A percentile compares a stretch with the other conserved stretches of the same genome.
Conservation (phyloP, 106 monocot genomes). For the Dioscorea zingiberensis region DNA sequence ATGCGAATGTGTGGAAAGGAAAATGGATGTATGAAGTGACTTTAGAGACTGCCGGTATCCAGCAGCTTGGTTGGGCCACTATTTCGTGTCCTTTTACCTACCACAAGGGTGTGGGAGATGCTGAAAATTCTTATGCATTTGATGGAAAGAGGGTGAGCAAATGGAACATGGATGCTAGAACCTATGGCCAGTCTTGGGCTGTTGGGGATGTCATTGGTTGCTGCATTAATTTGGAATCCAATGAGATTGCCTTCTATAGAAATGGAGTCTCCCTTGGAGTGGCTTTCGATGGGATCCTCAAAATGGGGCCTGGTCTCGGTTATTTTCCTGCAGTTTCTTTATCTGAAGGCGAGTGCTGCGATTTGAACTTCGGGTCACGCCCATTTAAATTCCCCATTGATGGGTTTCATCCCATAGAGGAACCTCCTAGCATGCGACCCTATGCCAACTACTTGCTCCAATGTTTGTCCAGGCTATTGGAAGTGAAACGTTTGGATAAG, state of each 20-base stretch:
- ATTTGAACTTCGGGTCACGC: conserved; percentile 85
- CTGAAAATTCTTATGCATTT: conserved; percentile 91
- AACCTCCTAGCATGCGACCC: conserved; percentile 39
- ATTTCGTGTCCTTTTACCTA: conserved; percentile 78
- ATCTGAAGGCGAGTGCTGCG: conserved; percentile 88
- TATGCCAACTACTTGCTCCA: conserved; percentile 56
- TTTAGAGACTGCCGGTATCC: conserved; percentile 85
- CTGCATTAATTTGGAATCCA: conserved; percentile 77
- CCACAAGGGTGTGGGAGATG: conserved; percentile 87
- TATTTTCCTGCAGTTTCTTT: conserved; percentile 92
- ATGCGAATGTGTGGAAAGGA: conserved; percentile 69
- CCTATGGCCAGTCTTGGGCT: conserved; percentile 88
- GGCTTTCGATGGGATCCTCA: conserved; percentile 64
- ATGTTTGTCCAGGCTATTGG: conserved; percentile 68
- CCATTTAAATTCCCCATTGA: conserved; percentile 81
- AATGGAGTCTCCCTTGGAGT: conserved; percentile 85
- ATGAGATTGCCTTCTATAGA: conserved; percentile 78
- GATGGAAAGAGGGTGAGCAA: conserved; percentile 91
- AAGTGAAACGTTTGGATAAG: conserved; percentile 56
- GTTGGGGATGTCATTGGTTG: conserved; percentile 97
- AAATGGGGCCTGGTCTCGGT: conserved; percentile 41
- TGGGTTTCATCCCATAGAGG: conserved; percentile 73
- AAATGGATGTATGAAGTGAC: conserved; percentile 99
- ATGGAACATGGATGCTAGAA: conserved; percentile 69
- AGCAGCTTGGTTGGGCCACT: conserved; percentile 95